Conservation (phyloP, 2,329 filamentous ascomycete genomes). For the Aureobasidium sp. region DNA sequence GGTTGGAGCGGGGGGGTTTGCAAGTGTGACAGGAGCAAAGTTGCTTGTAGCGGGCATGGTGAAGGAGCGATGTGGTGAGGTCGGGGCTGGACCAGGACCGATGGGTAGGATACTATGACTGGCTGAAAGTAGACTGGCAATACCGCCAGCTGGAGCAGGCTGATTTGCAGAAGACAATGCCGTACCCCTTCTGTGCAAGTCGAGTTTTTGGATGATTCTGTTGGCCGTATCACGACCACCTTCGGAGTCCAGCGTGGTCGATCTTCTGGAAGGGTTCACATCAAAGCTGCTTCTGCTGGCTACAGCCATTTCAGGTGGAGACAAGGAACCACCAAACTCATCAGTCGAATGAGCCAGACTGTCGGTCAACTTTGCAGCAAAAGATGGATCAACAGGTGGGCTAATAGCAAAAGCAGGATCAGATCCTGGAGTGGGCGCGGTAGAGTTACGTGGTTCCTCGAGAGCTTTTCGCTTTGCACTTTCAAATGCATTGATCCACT, state of each 20-base stretch:
- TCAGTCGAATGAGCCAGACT: constrained; percentile 48
- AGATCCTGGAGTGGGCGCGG: constrained; percentile 35
- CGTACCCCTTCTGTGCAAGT: constrained; percentile 66
- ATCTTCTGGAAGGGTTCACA: constrained; percentile 32
- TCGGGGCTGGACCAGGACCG: constrained; percentile 29
- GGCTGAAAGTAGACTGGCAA: constrained; percentile 77
- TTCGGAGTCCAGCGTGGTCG: constrained; percentile 53
- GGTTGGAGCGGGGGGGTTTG: constrained; percentile 73
- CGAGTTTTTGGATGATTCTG: constrained; percentile 86
- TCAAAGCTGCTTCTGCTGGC: constrained; percentile 65
- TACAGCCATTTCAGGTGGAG: constrained; percentile 50
- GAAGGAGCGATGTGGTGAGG: constrained; percentile 17
- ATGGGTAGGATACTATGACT: constrained; percentile 72
- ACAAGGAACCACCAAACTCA: constrained; percentile 45
- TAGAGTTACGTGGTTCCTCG: constrained; percentile 53
- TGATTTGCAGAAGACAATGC: constrained; percentile 17
- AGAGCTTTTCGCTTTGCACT: constrained; percentile 88
- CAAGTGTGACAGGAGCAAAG: constrained; percentile 74
- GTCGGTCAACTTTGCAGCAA: constrained; percentile 71
- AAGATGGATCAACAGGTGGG: constrained; percentile 78
- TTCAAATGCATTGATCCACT: constrained; percentile 92
- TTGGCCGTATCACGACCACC: constrained; percentile 72
- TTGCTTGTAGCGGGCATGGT: constrained; percentile 48
- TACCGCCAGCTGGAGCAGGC: constrained; percentile 51
- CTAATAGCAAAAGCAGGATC: constrained; percentile 87